Conservation (phyloP, 768 basidiomycete species). For the Mycena rosella region DNA sequence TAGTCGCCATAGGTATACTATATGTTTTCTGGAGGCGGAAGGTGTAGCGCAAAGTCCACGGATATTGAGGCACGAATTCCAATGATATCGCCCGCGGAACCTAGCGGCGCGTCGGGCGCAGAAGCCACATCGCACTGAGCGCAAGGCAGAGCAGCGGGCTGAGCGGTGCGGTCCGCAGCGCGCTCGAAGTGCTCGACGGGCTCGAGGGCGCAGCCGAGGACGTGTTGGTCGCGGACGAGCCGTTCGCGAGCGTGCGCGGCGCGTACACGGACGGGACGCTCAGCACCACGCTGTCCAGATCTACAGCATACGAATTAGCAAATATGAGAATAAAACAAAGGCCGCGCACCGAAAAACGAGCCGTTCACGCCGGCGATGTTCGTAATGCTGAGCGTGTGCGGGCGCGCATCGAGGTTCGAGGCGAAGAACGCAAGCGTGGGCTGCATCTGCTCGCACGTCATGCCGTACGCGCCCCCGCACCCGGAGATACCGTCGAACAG, state of each 20-base stretch:
- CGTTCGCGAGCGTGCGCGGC: conserved; percentile 47
- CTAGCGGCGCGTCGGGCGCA: conserved; percentile 1
- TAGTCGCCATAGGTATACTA: no score
- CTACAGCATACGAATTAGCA: conserved; percentile 35
- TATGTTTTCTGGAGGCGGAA: no score
- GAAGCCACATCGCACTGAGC: conserved; percentile 10
- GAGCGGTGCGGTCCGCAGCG: neutral
- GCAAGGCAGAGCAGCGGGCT: conserved; percentile 15
- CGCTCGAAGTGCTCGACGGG: neutral
- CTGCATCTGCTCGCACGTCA: conserved; percentile 60
- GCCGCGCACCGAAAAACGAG: conserved; percentile 57
- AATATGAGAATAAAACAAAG: neutral
- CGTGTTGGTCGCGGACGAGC: conserved; percentile 5
- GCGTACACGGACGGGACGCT: conserved; percentile 57
- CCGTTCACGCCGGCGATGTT: conserved; percentile 58
- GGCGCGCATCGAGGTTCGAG: conserved; percentile 53
- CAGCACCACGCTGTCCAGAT: conserved; percentile 60
- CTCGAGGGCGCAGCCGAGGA: conserved; percentile 5
- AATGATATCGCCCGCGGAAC: no score
- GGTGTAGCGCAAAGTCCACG: no score
- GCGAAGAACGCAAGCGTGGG: conserved; percentile 59
- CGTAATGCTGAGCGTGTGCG: conserved; percentile 53
- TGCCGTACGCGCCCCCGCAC: conserved; percentile 59
- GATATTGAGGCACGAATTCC: no score
- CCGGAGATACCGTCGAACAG: conserved; percentile 57